Evolutionary conservation across 495 filamentous ascomycete genomes (phyloP).

Genomic region (Hyaloscypha finlandica): DNA sequence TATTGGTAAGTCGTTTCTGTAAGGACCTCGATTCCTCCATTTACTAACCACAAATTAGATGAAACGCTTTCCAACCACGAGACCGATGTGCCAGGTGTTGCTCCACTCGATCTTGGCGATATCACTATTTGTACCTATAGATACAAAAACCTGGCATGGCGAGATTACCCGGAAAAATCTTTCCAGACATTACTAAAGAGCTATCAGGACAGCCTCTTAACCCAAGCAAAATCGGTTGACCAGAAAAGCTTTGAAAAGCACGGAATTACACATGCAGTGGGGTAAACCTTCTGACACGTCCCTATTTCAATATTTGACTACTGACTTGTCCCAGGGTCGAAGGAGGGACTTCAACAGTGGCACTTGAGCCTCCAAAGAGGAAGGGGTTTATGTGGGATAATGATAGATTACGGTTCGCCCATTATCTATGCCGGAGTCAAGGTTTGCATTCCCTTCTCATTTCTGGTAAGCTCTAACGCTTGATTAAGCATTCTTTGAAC

Average conservation of each 20-base stretch:
- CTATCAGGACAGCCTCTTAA: neutral
- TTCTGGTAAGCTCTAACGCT: neutral
- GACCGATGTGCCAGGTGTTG: neutral
- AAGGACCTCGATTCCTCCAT: neutral
- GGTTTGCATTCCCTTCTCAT: neutral
- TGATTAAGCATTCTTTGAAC: neutral
- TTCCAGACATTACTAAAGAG: neutral
- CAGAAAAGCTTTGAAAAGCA: slow-evolving; percentile 7
- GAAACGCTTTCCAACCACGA: neutral
- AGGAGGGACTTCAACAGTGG: neutral
- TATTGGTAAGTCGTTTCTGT: neutral
- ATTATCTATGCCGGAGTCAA: neutral
- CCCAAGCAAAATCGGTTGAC: neutral
- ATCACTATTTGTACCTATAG: neutral
- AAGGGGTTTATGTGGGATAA: neutral
- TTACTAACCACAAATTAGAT: neutral
- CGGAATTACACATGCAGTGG: slow-evolving; percentile 13
- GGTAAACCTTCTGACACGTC: neutral
- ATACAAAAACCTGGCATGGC: neutral
- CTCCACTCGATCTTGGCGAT: neutral
- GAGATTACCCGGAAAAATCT: neutral
- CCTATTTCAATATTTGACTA: neutral
- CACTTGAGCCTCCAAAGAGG: neutral
- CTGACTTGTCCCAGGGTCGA: neutral
- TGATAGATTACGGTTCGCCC: neutral